Conservation (phyloP, 345 rosid genomes). For the Dovyalis caffra region DNA sequence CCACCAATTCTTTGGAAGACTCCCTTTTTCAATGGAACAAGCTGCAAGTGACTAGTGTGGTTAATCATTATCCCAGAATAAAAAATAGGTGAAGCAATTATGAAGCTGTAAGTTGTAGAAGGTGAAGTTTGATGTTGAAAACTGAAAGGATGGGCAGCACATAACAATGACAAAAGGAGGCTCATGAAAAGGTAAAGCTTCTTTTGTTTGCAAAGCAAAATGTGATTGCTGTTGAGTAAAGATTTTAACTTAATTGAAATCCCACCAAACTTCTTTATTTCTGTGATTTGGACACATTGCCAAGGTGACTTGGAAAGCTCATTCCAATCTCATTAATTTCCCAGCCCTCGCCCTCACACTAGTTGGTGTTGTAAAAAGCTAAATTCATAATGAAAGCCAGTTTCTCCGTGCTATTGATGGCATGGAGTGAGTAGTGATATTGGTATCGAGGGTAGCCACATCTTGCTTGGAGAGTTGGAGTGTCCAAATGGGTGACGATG, state of each 20-base stretch:
- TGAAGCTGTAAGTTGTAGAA: background rate
- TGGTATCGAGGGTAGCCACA: background rate
- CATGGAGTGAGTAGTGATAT: background rate
- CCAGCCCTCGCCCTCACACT: constrained; percentile 1
- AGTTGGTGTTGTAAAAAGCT: background rate
- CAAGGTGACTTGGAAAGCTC: background rate
- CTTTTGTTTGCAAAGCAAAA: constrained; percentile 6
- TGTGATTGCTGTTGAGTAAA: background rate
- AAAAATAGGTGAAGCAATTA: background rate
- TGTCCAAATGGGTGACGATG: background rate
- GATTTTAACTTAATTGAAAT: background rate
- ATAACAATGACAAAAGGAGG: background rate
- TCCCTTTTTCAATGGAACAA: too few relatives aligned
- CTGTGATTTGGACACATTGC: background rate
- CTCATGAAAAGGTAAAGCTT: background rate
- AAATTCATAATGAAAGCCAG: background rate
- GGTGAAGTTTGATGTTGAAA: background rate
- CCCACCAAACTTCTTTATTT: background rate
- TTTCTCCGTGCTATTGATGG: background rate
- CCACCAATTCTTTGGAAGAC: too few relatives aligned
- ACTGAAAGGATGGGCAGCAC: background rate
- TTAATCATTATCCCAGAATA: background rate
- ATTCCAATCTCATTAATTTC: background rate
- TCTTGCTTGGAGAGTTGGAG: background rate
- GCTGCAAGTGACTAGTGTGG: background rate